Conservation (phyloP, 2,329 filamentous ascomycete genomes). For the Phialemoniopsis sp. region DNA sequence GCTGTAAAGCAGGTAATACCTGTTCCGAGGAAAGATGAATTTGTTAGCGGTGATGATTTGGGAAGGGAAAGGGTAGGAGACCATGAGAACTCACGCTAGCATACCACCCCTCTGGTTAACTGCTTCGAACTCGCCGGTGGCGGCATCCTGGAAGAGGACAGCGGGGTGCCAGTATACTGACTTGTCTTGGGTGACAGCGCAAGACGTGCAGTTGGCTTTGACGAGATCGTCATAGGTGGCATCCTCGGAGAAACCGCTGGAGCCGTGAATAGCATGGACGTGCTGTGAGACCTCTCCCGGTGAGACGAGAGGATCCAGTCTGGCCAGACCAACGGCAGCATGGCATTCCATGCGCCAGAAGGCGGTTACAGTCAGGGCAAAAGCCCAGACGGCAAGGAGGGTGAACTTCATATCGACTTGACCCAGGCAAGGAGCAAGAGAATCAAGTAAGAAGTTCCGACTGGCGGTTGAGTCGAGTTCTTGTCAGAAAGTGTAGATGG, state of each 20-base stretch:
- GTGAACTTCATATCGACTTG: conserved; percentile 2
- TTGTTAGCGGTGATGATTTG: background rate
- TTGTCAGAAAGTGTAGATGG: too few species aligned
- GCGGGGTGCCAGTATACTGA: conserved; percentile 85
- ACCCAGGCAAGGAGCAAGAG: too few species aligned
- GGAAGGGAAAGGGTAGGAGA: background rate
- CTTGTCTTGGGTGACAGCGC: conserved; percentile 73
- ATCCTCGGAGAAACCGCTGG: conserved; percentile 66
- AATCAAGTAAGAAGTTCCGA: too few species aligned
- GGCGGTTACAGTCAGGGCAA: conserved; percentile 38
- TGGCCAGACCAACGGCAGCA: conserved; percentile 62
- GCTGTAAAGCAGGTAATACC: conserved; percentile 77
- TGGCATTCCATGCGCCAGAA: conserved; percentile 92
- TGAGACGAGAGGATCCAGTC: conserved; percentile 74
- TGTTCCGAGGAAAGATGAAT: conserved; percentile 20
- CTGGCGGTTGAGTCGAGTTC: too few species aligned
- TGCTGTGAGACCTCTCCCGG: conserved; percentile 58
- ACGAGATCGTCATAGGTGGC: conserved; percentile 54
- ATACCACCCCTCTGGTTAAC: conserved; percentile 77
- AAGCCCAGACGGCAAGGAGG: conserved; percentile 6
- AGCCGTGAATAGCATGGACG: conserved; percentile 72
- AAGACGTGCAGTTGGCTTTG: conserved; percentile 70
- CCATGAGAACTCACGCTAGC: conserved; percentile 63
- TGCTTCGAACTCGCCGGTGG: conserved; percentile 61
- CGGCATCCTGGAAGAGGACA: conserved; percentile 68